A percentile compares a stretch with the other conserved stretches of the same genome.
Evolutionary conservation across 345 rosid species (phyloP).

Genomic region (Pugionium cornutum): DNA sequence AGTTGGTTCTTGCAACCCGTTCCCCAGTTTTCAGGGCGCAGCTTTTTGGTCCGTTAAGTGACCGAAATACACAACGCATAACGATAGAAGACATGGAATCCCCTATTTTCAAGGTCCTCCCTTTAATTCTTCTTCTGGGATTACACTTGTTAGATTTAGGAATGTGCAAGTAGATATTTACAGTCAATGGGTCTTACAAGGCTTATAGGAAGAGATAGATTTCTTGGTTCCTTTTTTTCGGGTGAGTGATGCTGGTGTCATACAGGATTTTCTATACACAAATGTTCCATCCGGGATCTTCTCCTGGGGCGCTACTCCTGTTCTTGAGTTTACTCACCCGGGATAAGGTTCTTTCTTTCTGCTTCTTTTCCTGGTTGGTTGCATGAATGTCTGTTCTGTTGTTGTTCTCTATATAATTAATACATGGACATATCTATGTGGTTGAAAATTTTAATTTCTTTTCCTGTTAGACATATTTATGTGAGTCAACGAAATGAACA

Average conservation of each 20-base stretch:
- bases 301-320: constrained; percentile 60
- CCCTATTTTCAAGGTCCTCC: constrained; percentile 64
- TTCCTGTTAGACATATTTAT: not conserved
- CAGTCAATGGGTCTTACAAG: constrained; percentile 19
- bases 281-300: constrained; percentile 54
- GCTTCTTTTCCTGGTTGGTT: constrained; percentile 45
- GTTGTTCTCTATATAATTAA: not conserved
- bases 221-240: constrained; percentile 46
- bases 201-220: constrained; percentile 50
- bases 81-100: constrained; percentile 62
- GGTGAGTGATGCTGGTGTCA: constrained; percentile 73
- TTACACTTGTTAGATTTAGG: constrained; percentile 8
- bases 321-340: constrained; percentile 56
- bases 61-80: constrained; percentile 50
- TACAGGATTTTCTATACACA: constrained; percentile 57
- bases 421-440: not conserved
- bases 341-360: constrained; percentile 61
- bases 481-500: not conserved
- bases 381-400: constrained; percentile 27
- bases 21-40: constrained; percentile 88
- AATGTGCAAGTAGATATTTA: constrained; percentile 32
- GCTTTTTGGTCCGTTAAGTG: constrained; percentile 70
- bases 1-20: constrained; percentile 66
- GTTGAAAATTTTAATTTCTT: not conserved
- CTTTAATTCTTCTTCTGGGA: constrained; percentile 8